A percentile compares a stretch with the other conserved stretches of the same genome.
phyloP scores from a whole-genome alignment of 306 rosid genomes.

The Sicyos baderoa region DNA sequence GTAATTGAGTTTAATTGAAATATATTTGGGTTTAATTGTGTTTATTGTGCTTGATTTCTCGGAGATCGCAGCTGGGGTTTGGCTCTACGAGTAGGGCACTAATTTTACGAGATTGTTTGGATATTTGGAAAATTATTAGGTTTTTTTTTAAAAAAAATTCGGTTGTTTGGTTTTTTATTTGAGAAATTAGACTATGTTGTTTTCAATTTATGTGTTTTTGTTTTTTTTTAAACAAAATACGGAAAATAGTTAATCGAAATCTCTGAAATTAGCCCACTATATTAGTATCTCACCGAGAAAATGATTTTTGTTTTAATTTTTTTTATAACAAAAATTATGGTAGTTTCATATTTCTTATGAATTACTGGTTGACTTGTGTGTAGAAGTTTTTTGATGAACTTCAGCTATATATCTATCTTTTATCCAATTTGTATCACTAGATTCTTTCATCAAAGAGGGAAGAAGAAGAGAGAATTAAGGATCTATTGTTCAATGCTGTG shows the following conservation, averaged over 20 bases:
- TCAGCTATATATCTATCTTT: not conserved
- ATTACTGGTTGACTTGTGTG: not conserved
- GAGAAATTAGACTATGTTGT: not conserved
- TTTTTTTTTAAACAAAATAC: not conserved
- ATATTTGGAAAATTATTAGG: not conserved
- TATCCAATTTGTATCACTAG: not conserved
- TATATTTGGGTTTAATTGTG: not conserved
- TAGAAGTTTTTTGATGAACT: not conserved
- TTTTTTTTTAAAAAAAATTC: not conserved
- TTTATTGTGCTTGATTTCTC: not conserved
- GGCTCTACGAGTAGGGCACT: not conserved
- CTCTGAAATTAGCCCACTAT: not conserved
- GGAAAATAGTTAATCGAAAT: not conserved
- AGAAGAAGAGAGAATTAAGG: too few species aligned
- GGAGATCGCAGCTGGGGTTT: constrained; percentile 4
- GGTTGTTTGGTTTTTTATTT: not conserved
- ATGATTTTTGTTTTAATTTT: not conserved
- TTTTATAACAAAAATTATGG: not conserved
- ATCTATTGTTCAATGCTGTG: not conserved
- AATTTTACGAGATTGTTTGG: not conserved
- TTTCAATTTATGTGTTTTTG: not conserved
- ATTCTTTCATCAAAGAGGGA: constrained; percentile 7
- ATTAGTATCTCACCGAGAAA: not conserved
- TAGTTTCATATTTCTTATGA: not conserved
- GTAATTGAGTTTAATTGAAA: not conserved